Conservation (phyloP, 768 basidiomycete species). For the Termitomyces eurrhizus region DNA sequence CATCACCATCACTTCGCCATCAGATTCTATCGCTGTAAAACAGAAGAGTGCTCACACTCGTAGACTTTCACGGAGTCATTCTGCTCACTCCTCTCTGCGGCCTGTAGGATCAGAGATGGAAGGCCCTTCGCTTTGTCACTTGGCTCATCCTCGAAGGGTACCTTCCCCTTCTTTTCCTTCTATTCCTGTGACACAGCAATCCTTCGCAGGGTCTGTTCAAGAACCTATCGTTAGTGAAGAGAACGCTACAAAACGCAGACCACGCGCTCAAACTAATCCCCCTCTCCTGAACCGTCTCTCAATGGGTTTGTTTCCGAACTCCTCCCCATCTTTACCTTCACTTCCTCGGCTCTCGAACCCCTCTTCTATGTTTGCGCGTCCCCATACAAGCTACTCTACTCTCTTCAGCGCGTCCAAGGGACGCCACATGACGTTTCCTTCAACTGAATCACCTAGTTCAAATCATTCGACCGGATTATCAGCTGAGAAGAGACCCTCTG, state of each 20-base stretch:
- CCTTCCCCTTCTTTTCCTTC: neutral
- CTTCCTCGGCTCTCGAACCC: conserved; percentile 16
- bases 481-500: conserved; percentile 36
- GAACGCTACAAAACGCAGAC: conserved; percentile 22
- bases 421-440: conserved; percentile 7
- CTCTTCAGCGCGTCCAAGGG: conserved; percentile 1
- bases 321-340: conserved; percentile 33
- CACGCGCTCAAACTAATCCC: conserved; percentile 58
- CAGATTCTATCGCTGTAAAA: conserved; percentile 29
- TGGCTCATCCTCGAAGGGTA: neutral
- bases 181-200: conserved; percentile 3
- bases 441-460: conserved; percentile 18
- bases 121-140: neutral
- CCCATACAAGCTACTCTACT: conserved; percentile 9
- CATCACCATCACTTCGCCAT: conserved; percentile 24
- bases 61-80: conserved; percentile 42
- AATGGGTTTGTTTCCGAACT: conserved; percentile 54
- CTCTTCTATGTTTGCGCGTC: conserved; percentile 17
- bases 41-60: conserved; percentile 17
- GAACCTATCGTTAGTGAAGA: conserved; percentile 5
- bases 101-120: conserved; percentile 12
- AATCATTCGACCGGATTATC: conserved; percentile 43
- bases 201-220: conserved; percentile 14
- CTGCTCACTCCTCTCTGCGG: conserved; percentile 19
- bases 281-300: conserved; percentile 70